Conservation (phyloP, 805 yeast species). For the Wickerhamiella brachini region DNA sequence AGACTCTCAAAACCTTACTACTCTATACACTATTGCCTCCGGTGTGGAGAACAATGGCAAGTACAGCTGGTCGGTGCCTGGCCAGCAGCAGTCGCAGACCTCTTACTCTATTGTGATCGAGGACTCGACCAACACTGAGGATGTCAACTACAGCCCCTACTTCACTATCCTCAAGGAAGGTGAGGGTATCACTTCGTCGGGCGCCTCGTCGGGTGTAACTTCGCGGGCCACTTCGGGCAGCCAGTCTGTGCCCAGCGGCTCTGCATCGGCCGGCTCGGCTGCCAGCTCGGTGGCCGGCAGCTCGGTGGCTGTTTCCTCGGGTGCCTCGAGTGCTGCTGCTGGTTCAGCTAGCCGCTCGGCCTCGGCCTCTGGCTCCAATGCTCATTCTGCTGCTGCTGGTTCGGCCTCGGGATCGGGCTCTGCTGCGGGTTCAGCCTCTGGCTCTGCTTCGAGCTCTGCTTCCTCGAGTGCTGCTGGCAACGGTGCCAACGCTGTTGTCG, state of each 20-base stretch:
- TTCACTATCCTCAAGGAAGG: conserved; percentile 9
- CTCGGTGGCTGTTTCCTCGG: conserved; percentile 1
- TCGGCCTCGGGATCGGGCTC: conserved; percentile 8
- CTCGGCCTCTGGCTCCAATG: background rate
- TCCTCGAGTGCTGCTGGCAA: background rate
- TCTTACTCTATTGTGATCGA: conserved; percentile 19
- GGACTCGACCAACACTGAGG: conserved; percentile 15
- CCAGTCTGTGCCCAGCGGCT: background rate
- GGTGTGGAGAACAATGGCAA: conserved; percentile 20
- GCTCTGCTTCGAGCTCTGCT: background rate
- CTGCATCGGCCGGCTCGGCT: conserved; percentile 7
- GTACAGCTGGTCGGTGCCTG: conserved; percentile 20
- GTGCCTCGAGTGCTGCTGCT: conserved; percentile 1
- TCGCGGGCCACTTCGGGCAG: conserved; percentile 31
- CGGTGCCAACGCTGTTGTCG: background rate
- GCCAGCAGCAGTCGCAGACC: conserved; percentile 10
- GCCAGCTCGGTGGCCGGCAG: conserved; percentile 5
- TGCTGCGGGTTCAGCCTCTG: background rate
- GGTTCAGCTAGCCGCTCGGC: conserved; percentile 2
- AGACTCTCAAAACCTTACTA: conserved; percentile 15
- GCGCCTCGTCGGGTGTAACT: background rate
- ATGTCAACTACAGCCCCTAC: conserved; percentile 21
- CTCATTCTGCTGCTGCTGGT: background rate
- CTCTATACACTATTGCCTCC: conserved; percentile 18
- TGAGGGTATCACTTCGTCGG: background rate